These are phyloP conservation scores for Phytopythium delawarense DNA, from an alignment of 352 stramenopile genomes.

Conservation along the genomic window DNA sequence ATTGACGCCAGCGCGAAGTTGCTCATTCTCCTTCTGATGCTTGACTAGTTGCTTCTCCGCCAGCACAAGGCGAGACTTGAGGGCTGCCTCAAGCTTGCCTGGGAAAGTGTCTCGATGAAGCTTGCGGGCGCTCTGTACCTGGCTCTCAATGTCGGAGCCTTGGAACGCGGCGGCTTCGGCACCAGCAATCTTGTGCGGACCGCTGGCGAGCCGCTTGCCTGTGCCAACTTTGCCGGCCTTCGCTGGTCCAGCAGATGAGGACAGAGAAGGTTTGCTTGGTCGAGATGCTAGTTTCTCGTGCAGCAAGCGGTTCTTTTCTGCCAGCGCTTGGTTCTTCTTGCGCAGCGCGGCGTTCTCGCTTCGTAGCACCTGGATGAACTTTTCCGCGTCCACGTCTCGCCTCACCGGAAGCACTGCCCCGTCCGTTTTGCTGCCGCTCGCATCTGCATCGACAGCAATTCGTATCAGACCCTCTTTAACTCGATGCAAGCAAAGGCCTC, in stretches of 20 bases:
- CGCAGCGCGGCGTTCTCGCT: conserved; percentile 65
- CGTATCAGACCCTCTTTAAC: too few relatives aligned
- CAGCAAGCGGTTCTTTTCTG: conserved; percentile 66
- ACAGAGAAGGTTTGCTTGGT: background rate
- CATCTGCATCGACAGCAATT: conserved; percentile 12
- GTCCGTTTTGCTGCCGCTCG: conserved; percentile 18
- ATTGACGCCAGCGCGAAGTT: conserved; percentile 26
- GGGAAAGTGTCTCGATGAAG: conserved; percentile 48
- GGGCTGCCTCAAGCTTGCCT: conserved; percentile 53
- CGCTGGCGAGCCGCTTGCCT: conserved; percentile 12
- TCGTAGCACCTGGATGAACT: conserved; percentile 76
- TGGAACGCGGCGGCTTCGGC: conserved; percentile 15
- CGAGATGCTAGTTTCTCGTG: conserved; percentile 44
- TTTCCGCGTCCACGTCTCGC: conserved; percentile 74
- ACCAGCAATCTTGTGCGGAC: background rate
- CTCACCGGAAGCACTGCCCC: conserved; percentile 23
- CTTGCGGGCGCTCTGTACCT: conserved; percentile 42
- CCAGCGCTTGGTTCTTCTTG: conserved; percentile 69
- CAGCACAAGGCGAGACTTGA: conserved; percentile 68
- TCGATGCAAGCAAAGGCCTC: too few relatives aligned
- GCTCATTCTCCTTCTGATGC: conserved; percentile 66
- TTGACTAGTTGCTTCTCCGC: conserved; percentile 70
- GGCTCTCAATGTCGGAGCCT: conserved; percentile 28
- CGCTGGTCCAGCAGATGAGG: background rate
- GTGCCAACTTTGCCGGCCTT: conserved; percentile 12